Base-by-base conservation (phyloP, 2,329 filamentous ascomycete species). In the Arachnomyces sp. region DNA sequence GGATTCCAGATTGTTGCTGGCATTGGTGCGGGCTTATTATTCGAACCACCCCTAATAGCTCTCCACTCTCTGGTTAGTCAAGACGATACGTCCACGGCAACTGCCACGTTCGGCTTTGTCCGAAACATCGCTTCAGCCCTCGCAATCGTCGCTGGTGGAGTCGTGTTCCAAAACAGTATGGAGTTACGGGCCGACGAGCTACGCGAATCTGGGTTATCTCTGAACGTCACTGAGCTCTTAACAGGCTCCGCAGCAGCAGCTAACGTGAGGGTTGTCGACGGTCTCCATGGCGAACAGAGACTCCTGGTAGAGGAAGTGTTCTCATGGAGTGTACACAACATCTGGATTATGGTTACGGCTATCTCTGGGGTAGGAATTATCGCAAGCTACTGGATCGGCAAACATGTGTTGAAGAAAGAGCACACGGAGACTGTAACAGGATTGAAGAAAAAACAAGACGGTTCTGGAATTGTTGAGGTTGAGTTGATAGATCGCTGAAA, bases 161-260 rank as follows among this genome's bases (percentile, higher is more conserved):
- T 86, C 34, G 74, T 89, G 28, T 88, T 89, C 64, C 80, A 86
- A 61, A 88, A 89, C 56, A 66, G 74, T 44, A 85, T 87, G 78
- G 14, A 47, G 68, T 66, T 34, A 49, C 67, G 71, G 18, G 53
- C 63, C 3, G 52, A n/a, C 55, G 7, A 69, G 84, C n/a, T n/a
- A n/a, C n/a, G n/a, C n/a, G n/a, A n/a, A n/a, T n/a, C 52, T 47
- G 40, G 53, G 43, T 3, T 43, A 39, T 13, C 45, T 43, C 32
- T 67, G 49, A 53, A 65, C 17, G 43, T 55, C 0, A n/a, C n/a
- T n/a, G n/a, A n/a, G n/a, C 53, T 53, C 2, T 50, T 67, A 6
- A 62, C 68, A 0, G 68, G 68, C 0, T 54, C 59, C 15, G 55
- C 67, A 25, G 69, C 69, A 3, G 67, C 67, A 1, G 70, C 71